Percentiles rank a stretch among this genome's conserved stretches.
Evolutionary conservation across 192 early-diverging fungal species (phyloP).

Genomic region (Podila minutissima): DNA sequence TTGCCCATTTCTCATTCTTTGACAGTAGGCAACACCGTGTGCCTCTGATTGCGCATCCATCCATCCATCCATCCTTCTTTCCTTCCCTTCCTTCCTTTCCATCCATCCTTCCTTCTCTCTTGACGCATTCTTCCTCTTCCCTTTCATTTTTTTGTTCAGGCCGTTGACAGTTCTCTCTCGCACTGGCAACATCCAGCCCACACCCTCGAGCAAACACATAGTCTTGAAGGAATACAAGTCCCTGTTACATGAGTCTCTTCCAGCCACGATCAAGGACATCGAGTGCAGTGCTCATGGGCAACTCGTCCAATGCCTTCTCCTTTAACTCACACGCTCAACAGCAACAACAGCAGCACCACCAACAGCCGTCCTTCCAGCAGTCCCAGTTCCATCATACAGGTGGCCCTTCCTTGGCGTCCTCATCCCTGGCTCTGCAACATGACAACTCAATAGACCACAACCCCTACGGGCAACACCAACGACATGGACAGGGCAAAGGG

Average conservation of each 20-base stretch:
- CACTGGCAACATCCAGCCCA: background rate
- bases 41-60: background rate
- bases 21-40: too few relatives aligned
- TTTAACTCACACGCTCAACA: background rate
- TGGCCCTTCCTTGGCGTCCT: background rate
- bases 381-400: background rate
- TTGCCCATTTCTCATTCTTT: too few relatives aligned
- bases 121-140: background rate
- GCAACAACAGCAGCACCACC: background rate
- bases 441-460: background rate
- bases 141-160: too few relatives aligned
- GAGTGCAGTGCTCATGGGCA: slow-evolving; percentile 1
- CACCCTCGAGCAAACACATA: background rate
- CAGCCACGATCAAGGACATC: slow-evolving; percentile 3
- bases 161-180: background rate
- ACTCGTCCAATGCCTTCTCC: background rate
- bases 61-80: background rate
- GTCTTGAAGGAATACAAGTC: too few relatives aligned
- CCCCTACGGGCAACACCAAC: slow-evolving; percentile 7
- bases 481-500: background rate
- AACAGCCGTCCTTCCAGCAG: background rate
- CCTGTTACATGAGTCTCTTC: background rate
- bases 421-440: background rate
- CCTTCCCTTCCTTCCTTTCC: too few relatives aligned
- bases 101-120: too few relatives aligned